Evolutionary conservation across 805 yeast genomes (phyloP), one percentile per base, ranked within the genome.

Genomic region (Wickerhamiella sorbophila): DNA sequence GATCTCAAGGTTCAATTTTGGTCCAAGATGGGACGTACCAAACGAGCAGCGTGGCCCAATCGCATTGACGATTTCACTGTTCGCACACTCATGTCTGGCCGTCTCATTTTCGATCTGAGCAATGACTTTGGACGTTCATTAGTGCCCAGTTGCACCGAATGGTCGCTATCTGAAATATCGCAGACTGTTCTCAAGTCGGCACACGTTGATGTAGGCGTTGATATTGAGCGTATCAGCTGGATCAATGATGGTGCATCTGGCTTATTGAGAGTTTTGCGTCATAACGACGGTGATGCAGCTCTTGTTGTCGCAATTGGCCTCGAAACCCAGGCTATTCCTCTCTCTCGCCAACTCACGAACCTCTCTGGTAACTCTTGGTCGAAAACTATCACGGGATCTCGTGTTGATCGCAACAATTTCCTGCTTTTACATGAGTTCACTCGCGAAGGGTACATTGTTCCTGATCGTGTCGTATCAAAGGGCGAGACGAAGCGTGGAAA

Each of bases 281-380:
- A 83, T 52, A 78, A 77, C 56, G 71, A 72, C 31, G 59, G 64
- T 10, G 77, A 77, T 53, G 82, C 88, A 8, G 65, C 71, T 45
- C 76, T 81, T 38, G 69, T 84, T 15, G 83, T 86, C 2, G 80
- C 80, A 42, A 66, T 91, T 43, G 86, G 95, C 0, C 77, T 86
- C 56, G 69, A 79, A 48, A 74, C 77, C 42, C 97, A 91, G 61
- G 78, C 91, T 44, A 63, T 91, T 41, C 84, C 96, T 1, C 67
- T 91, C 41, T 82, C 97, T 0, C 84, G 84, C 52, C 95, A 87
- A 55, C 67, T 91, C 54, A 91, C 98, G 1, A 81, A 79, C 50
- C 67, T 91, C 47, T 96, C 97, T 1, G 98, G 98, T 52, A 91
- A 91, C 59, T 88, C 95, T 0, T 91, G 98, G 98, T 73, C 93